Evolutionary conservation across 257 asterid genomes (phyloP).

Genomic region (Nicotiana knightiana): DNA sequence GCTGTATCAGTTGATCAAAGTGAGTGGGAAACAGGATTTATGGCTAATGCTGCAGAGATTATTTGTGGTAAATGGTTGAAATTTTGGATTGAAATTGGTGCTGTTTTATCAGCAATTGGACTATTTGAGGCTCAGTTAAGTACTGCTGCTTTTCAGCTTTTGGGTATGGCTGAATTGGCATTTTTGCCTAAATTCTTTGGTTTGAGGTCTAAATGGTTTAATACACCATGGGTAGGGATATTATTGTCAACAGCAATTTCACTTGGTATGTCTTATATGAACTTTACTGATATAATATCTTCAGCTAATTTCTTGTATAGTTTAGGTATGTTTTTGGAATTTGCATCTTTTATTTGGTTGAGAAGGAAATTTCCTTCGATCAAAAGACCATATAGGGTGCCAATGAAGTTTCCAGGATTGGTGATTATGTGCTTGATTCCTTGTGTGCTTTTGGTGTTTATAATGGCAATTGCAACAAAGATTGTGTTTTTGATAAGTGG

Average conservation of each 20-base stretch:
- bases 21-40: conserved; percentile 60
- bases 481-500: conserved; percentile 46
- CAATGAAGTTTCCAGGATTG: conserved; percentile 32
- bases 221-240: conserved; percentile 77
- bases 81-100: conserved; percentile 65
- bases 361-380: conserved; percentile 44
- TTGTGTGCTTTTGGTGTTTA: conserved; percentile 42
- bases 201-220: conserved; percentile 47
- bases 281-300: conserved; percentile 44
- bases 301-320: conserved; percentile 65
- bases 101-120: conserved; percentile 54
- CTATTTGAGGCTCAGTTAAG: conserved; percentile 70
- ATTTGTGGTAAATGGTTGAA: conserved; percentile 69
- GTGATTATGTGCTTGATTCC: conserved; percentile 63
- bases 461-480: conserved; percentile 53
- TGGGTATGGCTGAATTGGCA: conserved; percentile 57
- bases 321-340: conserved; percentile 71
- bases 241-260: conserved; percentile 42
- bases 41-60: conserved; percentile 48
- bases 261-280: conserved; percentile 51
- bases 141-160: conserved; percentile 50
- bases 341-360: conserved; percentile 61
- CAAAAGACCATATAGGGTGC: conserved; percentile 64
- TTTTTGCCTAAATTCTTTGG: conserved; percentile 38
- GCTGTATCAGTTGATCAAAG: conserved; percentile 48